These are phyloP conservation scores for Fusarium papillatum DNA, from an alignment of 2,329 filamentous ascomycete species.

Conservation along the genomic window DNA sequence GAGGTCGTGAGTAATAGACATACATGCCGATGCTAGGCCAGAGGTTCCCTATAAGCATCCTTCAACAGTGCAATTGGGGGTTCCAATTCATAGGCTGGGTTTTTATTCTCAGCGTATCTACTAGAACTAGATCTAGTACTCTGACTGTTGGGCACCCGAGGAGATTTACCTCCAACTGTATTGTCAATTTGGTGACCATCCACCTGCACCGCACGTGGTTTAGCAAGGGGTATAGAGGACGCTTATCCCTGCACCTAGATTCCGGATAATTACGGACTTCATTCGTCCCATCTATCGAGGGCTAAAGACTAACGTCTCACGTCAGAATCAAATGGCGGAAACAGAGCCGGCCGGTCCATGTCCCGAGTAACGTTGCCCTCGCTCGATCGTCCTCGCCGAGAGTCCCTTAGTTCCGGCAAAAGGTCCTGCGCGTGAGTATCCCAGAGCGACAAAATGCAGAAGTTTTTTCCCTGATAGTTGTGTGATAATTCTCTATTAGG, in stretches of 20 bases:
- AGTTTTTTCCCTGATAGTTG: neutral
- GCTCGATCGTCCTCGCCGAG: neutral
- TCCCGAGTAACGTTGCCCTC: too few relatives aligned
- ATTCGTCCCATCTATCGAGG: neutral
- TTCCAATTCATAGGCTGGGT: neutral
- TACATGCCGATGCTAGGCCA: neutral
- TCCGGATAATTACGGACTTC: neutral
- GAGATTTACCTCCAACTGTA: neutral
- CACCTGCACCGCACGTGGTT: neutral
- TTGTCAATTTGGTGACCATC: neutral
- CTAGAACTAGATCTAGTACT: too few relatives aligned
- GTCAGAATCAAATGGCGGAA: neutral
- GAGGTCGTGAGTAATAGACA: neutral
- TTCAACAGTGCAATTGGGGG: neutral
- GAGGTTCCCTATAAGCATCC: neutral
- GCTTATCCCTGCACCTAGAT: neutral
- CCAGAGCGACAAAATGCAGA: neutral
- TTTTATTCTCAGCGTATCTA: too few relatives aligned
- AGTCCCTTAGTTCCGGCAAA: neutral
- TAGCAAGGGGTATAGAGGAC: neutral
- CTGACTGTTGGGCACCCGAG: neutral
- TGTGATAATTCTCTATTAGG: neutral
- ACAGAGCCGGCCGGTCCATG: neutral
- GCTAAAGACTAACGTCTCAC: neutral
- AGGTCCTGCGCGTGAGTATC: neutral